Evolutionary conservation across 129 eudicot species (phyloP).

Genomic region (Pseudognaphalium luteoalbum): DNA sequence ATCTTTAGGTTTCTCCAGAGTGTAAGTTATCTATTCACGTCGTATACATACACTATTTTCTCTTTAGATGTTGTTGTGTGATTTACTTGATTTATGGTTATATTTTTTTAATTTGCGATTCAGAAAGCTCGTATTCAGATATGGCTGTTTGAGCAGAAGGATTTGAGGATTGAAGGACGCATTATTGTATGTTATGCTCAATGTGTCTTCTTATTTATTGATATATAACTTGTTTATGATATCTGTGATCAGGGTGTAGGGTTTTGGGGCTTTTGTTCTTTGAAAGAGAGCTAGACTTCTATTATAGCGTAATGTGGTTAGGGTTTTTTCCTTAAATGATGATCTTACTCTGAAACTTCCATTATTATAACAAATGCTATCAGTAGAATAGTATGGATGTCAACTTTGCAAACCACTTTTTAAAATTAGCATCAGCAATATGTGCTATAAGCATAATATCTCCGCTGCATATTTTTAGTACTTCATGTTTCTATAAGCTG

Average conservation of each 20-base stretch:
- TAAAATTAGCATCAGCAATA: not conserved
- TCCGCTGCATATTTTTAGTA: too few relatives aligned
- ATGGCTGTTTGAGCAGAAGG: constrained; percentile 87
- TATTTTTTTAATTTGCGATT: not conserved
- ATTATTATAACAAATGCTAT: too few relatives aligned
- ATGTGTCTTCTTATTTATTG: too few relatives aligned
- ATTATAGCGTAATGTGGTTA: not conserved
- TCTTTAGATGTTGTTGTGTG: not conserved
- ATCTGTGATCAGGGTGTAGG: too few relatives aligned
- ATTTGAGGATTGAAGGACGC: constrained; percentile 80
- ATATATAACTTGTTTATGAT: too few relatives aligned
- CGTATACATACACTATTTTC: too few relatives aligned
- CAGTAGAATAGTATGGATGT: too few relatives aligned
- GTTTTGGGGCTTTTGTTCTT: too few relatives aligned
- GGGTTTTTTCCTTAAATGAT: too few relatives aligned
- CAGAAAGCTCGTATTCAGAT: constrained; percentile 89
- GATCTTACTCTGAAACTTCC: too few relatives aligned
- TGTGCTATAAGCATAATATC: not conserved
- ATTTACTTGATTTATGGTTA: not conserved
- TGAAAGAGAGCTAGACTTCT: not conserved
- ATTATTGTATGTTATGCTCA: constrained; percentile 49
- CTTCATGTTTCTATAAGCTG: too few relatives aligned
- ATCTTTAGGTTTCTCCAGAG: constrained; percentile 81
- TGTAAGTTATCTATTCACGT: constrained; percentile 36
- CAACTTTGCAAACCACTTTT: too few relatives aligned